Evolutionary conservation across 805 yeast species (phyloP), one percentile per base, ranked within the genome.

Genomic region (Pichia nakasei): DNA sequence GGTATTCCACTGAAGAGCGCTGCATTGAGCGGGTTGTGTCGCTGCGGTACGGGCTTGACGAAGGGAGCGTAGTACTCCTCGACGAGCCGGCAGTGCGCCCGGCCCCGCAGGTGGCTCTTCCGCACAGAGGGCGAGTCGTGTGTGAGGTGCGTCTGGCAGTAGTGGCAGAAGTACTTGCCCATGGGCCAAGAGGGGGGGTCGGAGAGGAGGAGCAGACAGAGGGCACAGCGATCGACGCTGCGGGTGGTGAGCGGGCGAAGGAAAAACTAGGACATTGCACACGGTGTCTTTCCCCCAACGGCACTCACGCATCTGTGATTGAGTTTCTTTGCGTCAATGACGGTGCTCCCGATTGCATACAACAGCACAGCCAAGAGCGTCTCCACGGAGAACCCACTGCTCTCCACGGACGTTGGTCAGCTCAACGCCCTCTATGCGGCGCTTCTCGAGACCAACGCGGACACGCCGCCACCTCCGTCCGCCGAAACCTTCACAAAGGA

Each of bases 71-170:
- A 87, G 65, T 85, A 86, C 45, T 82, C 83, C 47, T 87, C 78
- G 41, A 82, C 84, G 43, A 74, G 69, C 48, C 75, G 72, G 36
- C 84, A 67, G 61, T 87, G 96, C 60, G 84, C 81, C 53, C 75
- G 77, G 9, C 96, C 96, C 34, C 73, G 66, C 35, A 84, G 60
- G 61, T 87, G 96, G 35, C 87, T 79, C 55, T 82, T 81, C 20
- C 95, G 65, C 43, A 87, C 96, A 64, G 93, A 82, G 53, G 78
- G 68, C n/a, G 93, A 82, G 61, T 86, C 95, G 59, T 87, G 96
- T 1, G 96, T 87, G 46, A 88, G 66, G 4, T 22, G 22, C 5
- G 54, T 82, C 82, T 78, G 78, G 59, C 96, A 87, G 59, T 86
- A 87, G 52, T 83, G 93, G 62, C 96, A 87, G 64, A 81, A 83